These are phyloP conservation scores for Pistacia integerrima DNA, from an alignment of 345 rosid species.

Conservation along the genomic window DNA sequence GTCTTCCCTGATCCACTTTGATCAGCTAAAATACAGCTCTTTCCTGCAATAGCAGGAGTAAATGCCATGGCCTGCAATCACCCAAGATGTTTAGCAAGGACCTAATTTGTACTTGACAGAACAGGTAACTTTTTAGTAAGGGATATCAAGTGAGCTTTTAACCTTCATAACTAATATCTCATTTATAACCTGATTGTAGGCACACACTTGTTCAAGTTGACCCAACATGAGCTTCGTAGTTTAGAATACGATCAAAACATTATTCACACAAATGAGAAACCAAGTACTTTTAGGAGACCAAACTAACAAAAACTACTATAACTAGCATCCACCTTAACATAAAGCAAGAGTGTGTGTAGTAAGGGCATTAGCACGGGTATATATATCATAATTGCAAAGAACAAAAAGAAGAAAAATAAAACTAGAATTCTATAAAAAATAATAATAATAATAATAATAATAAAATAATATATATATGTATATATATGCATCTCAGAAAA, in stretches of 20 bases:
- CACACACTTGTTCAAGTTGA: not conserved
- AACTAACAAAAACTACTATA: not conserved
- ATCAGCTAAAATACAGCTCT: conserved; percentile 88
- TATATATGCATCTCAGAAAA: not conserved
- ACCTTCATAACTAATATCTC: not conserved
- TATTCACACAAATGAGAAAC: not conserved
- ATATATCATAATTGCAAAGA: not conserved
- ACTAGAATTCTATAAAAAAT: not conserved
- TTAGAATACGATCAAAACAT: not conserved
- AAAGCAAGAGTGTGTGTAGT: not conserved
- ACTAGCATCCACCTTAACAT: not conserved
- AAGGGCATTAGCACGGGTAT: not conserved
- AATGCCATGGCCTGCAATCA: conserved; percentile 85
- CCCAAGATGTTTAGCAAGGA: conserved; percentile 17
- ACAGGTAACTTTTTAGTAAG: not conserved
- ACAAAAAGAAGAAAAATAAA: not conserved
- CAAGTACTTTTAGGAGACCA: not conserved
- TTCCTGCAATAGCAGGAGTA: conserved; percentile 66
- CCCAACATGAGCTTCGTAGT: conserved; percentile 1
- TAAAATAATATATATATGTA: not conserved
- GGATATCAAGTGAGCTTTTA: not conserved
- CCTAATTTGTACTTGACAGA: not conserved
- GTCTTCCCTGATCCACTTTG: conserved; percentile 99
- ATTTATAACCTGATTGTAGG: not conserved
- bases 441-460: not conserved